A percentile compares a stretch with the other conserved stretches of the same genome.
phyloP scores from a whole-genome alignment of 306 rosid species.

The Senna tora region DNA sequence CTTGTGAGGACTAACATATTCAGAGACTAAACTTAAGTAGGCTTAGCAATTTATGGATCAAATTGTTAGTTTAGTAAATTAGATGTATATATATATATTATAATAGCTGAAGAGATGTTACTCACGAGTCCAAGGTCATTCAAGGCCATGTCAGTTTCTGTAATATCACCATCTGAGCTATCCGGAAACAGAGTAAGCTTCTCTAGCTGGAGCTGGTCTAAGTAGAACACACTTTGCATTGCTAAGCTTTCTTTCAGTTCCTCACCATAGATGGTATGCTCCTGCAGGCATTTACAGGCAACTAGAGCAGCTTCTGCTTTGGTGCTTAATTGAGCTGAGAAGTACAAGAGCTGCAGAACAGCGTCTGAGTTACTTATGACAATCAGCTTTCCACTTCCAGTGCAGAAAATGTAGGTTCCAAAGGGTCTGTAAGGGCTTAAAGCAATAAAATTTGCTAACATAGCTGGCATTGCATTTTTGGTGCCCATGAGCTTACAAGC shows the following conservation, averaged over 20 bases:
- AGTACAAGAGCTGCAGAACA: conserved; percentile 64
- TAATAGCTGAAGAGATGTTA: neutral
- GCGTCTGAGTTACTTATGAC: conserved; percentile 67
- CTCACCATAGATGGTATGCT: conserved; percentile 50
- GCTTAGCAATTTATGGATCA: neutral
- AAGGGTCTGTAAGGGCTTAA: conserved; percentile 86
- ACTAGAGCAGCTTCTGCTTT: conserved; percentile 34
- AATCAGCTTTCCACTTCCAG: conserved; percentile 50
- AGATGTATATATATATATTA: neutral
- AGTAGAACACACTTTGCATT: conserved; percentile 40
- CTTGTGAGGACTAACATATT: too few relatives aligned
- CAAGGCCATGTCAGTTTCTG: conserved; percentile 39
- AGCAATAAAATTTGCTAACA: conserved; percentile 50
- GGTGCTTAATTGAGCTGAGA: conserved; percentile 51
- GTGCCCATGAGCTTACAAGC: conserved; percentile 77
- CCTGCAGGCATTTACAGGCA: conserved; percentile 37
- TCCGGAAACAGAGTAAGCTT: conserved; percentile 47
- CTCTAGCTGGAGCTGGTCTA: conserved; percentile 46
- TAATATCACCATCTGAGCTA: conserved; percentile 6
- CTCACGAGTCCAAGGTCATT: conserved; percentile 75
- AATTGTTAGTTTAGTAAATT: neutral
- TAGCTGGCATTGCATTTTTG: too few relatives aligned
- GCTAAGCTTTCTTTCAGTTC: conserved; percentile 44
- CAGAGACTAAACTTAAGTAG: too few relatives aligned
- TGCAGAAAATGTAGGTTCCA: conserved; percentile 70